Percentiles rank a stretch among this genome's conserved stretches.
phyloP scores from a whole-genome alignment of 257 asterid species.

The Orobanche coerulescens region DNA sequence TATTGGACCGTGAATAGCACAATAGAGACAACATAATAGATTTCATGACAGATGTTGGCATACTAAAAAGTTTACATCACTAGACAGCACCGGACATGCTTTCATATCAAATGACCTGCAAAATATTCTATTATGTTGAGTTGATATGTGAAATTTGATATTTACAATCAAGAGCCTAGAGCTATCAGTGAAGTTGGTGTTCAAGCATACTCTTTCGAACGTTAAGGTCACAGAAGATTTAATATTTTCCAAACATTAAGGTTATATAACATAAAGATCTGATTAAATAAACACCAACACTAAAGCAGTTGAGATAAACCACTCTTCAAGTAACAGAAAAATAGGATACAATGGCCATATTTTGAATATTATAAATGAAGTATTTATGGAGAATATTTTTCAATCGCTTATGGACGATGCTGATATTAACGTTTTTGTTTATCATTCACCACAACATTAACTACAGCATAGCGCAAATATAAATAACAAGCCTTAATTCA shows the following conservation, averaged over 20 bases:
- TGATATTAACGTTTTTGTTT: background rate
- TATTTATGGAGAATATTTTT: background rate
- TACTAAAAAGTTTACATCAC: background rate
- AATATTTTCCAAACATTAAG: background rate
- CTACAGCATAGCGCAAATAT: background rate
- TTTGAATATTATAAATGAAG: background rate
- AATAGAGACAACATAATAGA: background rate
- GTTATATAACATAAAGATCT: background rate
- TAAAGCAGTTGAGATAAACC: background rate
- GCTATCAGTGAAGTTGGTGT: background rate
- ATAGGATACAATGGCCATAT: background rate
- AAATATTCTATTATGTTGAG: background rate
- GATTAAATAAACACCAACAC: background rate
- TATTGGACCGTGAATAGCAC: background rate
- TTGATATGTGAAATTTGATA: too few relatives aligned
- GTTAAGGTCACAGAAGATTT: background rate
- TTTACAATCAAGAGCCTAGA: too few relatives aligned
- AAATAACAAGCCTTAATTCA: background rate
- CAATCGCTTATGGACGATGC: background rate
- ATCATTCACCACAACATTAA: background rate
- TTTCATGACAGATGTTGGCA: background rate
- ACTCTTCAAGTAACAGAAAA: background rate
- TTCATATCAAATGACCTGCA: background rate
- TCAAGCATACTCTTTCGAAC: background rate
- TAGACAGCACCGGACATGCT: background rate